A percentile compares a stretch with the other conserved stretches of the same genome.
phyloP scores from a whole-genome alignment of 257 asterid genomes.

The Capsicum baccatum region DNA sequence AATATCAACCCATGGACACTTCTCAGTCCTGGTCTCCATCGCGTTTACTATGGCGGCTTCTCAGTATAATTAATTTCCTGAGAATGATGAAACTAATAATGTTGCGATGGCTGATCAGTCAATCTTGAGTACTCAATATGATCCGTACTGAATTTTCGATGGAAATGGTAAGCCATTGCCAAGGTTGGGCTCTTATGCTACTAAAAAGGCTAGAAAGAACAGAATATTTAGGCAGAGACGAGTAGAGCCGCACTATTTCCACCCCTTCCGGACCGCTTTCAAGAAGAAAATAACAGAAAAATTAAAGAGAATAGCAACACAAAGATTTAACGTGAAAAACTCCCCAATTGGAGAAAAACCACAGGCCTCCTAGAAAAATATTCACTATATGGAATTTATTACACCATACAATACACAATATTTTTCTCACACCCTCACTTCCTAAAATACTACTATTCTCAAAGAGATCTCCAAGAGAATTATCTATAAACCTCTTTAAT shows the following conservation, averaged over 20 bases:
- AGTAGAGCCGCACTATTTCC: slow-evolving; percentile 47
- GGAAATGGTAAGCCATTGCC: slow-evolving; percentile 58
- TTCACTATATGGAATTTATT: too few relatives aligned
- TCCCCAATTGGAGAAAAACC: too few relatives aligned
- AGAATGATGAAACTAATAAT: slow-evolving; percentile 23
- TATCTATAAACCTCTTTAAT: too few relatives aligned
- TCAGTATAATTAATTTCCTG: slow-evolving; percentile 51
- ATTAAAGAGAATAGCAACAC: too few relatives aligned
- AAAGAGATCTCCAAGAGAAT: too few relatives aligned
- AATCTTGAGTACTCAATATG: slow-evolving; percentile 40
- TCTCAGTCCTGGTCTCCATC: slow-evolving; percentile 56
- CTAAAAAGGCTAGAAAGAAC: slow-evolving; percentile 86
- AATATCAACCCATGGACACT: slow-evolving; percentile 54
- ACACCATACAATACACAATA: too few relatives aligned
- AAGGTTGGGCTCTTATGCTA: slow-evolving; percentile 50
- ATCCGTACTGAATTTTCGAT: slow-evolving; percentile 54
- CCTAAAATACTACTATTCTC: too few relatives aligned
- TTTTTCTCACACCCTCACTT: too few relatives aligned
- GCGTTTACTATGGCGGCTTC: slow-evolving; percentile 45
- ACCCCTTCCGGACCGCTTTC: too few relatives aligned
- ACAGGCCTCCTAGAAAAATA: too few relatives aligned
- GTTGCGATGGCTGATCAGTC: slow-evolving; percentile 33
- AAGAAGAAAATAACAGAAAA: too few relatives aligned
- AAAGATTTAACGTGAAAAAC: too few relatives aligned
- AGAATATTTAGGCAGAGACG: slow-evolving; percentile 86